A percentile compares a stretch with the other conserved stretches of the same genome.
phyloP scores from a whole-genome alignment of 2,329 filamentous ascomycete species.

The Colletotrichum paranaense region DNA sequence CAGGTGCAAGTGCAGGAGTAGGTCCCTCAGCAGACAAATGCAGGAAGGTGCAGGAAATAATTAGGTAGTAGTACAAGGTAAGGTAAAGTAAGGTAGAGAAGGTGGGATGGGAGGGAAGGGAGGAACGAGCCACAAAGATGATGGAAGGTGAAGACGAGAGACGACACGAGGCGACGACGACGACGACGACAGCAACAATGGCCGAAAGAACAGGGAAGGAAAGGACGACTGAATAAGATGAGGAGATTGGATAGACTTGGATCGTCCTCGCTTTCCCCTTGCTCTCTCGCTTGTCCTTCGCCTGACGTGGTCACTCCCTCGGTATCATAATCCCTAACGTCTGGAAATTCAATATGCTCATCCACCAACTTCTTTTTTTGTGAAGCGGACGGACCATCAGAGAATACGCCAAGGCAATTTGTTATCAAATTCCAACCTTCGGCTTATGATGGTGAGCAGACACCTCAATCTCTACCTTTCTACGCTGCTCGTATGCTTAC shows the following conservation, averaged over 20 bases:
- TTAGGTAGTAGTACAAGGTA: not conserved
- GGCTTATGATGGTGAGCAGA: conserved; percentile 5
- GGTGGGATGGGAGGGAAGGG: not conserved
- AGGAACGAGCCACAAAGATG: not conserved
- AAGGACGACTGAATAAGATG: not conserved
- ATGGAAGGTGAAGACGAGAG: not conserved
- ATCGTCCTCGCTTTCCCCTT: conserved; percentile 7
- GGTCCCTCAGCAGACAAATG: not conserved
- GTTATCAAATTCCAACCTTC: conserved; percentile 1
- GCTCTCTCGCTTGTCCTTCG: conserved; percentile 8
- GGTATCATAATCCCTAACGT: not conserved
- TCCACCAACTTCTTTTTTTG: not conserved
- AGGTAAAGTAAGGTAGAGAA: not conserved
- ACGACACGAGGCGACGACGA: not conserved
- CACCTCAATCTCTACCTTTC: not conserved
- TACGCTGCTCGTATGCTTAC: not conserved
- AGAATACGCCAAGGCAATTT: not conserved
- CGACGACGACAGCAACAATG: not conserved
- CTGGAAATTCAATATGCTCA: conserved; percentile 1
- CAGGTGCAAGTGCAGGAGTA: conserved; percentile 17
- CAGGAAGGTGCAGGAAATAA: not conserved
- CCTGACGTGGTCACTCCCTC: conserved; percentile 5
- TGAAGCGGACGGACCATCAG: conserved; percentile 6
- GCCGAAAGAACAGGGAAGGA: not conserved
- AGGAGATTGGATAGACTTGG: conserved; percentile 5